Evolutionary conservation across 2,329 filamentous ascomycete species (phyloP), one percentile per base, ranked within the genome.

Genomic region (Paecilomyces dactylethromorphus): DNA sequence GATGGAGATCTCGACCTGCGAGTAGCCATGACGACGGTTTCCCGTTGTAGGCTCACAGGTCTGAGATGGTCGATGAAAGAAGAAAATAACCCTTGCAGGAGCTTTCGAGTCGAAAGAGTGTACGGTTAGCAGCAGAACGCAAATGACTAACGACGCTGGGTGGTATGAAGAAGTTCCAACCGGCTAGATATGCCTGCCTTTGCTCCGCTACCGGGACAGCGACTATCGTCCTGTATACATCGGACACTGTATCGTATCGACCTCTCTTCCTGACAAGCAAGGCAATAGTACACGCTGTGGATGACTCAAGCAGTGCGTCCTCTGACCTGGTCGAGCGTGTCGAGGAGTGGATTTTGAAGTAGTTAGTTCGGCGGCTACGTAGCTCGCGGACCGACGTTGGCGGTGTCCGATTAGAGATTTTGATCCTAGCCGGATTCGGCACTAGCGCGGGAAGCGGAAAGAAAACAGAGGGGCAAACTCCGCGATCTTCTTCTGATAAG

Each of bases 1-100:
- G 82, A 81, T 63, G 73, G 74, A 65, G 80, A 81, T 67, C 77
- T 74, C 69, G 74, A 76, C 69, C 72, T 71, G 76, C 77, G 72
- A 63, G 79, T 79, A 66, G 76, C 71, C 81, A 83, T 83, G 49
- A 57, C 73, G 64, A 55, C 67, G 61, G 63, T 60, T 59, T 56
- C 26, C 49, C 53, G 57, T 54, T 33, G 22, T 33, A 3, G 31
- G 15, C 29, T 53, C 49, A 49, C 29, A 22, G 11, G n/a, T 18
- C 32, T 26, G 35, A 53, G 22, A 33, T 15, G 26, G 35, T 45
- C 13, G 35, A 7, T 15, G 13, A n/a, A n/a, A 45, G 13, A 45
- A 45, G n/a, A 45, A 45, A 45, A 33, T 15, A 33, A 15, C n/a
- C 26, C 26, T 29, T 29, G 26, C 26, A 29, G 55, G 52, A 59